Conservation (phyloP, 2,329 filamentous ascomycete species). For the Penicillium psychrosexuale region DNA sequence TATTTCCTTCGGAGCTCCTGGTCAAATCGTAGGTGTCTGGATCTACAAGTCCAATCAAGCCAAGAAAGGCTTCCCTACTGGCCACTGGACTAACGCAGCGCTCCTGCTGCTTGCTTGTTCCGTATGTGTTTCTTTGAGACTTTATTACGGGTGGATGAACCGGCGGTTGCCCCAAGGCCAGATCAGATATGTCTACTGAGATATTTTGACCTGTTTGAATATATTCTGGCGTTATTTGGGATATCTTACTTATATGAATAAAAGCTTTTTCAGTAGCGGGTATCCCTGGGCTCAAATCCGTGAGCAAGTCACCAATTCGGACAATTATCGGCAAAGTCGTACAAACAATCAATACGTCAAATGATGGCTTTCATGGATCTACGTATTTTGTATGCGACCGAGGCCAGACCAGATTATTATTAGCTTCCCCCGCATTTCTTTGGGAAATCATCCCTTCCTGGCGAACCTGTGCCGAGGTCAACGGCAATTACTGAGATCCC, state of each 20-base stretch:
- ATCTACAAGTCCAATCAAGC: constrained; percentile 20
- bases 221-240: no score
- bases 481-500: background rate
- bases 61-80: constrained; percentile 1
- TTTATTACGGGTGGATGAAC: constrained; percentile 1
- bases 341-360: no score
- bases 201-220: background rate
- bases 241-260: no score
- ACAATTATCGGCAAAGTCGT: no score
- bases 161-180: background rate
- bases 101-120: constrained; percentile 4
- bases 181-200: background rate
- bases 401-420: background rate
- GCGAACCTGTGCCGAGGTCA: background rate
- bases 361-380: no score
- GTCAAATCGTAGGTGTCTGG: constrained; percentile 31
- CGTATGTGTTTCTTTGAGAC: constrained; percentile 17
- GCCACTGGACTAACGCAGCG: constrained; percentile 10
- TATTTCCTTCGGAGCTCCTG: constrained; percentile 25
- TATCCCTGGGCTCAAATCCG: no score
- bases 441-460: background rate
- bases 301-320: no score
- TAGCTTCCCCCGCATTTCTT: background rate
- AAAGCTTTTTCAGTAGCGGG: no score
- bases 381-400: background rate